Base-by-base conservation (phyloP, 495 filamentous ascomycete genomes). In the Trichocladium antarcticum region DNA sequence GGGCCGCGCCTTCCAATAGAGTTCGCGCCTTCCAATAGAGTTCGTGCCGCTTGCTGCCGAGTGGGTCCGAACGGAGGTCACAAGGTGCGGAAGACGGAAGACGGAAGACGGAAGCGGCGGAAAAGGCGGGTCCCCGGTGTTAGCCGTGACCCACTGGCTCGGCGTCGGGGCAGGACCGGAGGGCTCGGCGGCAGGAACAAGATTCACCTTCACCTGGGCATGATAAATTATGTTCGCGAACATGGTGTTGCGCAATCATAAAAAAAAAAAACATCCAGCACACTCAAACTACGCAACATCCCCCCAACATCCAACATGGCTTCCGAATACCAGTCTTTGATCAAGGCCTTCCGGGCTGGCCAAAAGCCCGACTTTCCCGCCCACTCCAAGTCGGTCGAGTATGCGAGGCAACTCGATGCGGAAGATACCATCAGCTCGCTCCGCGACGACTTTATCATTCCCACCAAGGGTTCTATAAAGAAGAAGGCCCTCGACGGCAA, bases 391-490 rank as follows among this genome's bases (percentile, higher is more conserved):
- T 47, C 50, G 0, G 22, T 57, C 4, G 45, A 57, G 4, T 63
- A 57, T 17, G 58, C 60, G 11, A 22, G 52, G 29, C 22, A 37
- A 4, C 67, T 87, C 15, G 90, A 97, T 64, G 64, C 63, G 0
- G 66, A 78, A 51, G 90, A 95, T 64, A 62, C 72, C 19, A 74
- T 97, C 22, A 61, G 65, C 19, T 63, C 74, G 20, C 74, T 94
- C 29, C 78, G 85, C 22, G 62, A 76, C 8, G 78, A 95, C 56
- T 98, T 96, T 60, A 73, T 84, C 34, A 84, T 95, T 49, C 92
- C 92, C 10, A 82, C 85, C 11, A 87, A 81, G 63, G 74, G 67
- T 5, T 84, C 90, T 45, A 59, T 95, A 9, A 56, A 48, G 36
- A 54, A 52, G 78, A 82, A 58, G 75, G 82, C 47, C 75, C 76